Base-by-base conservation (phyloP, 441 rosid species). In the Breynia disticha region DNA sequence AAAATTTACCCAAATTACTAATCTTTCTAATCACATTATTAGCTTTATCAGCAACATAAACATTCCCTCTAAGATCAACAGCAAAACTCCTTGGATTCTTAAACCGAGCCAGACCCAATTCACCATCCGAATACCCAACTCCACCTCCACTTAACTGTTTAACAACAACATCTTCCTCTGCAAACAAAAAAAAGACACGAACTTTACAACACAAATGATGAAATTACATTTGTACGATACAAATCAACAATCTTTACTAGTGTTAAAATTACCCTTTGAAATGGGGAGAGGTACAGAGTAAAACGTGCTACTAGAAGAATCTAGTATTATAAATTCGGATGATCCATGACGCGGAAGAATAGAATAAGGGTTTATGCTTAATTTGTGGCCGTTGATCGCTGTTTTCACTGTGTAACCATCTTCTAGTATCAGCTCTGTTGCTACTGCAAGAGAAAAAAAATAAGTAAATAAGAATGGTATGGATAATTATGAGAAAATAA, bases 341-440 rank as follows among this genome's bases (percentile, higher is more conserved):
- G 79, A 69, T 63, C 76, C 67, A 11, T 72, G 68, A 22, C 57
- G 67, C 32, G 79, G 64, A 47, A 78, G 64, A 50, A 76, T 56
- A 0, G 64, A 48, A 59, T 57, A n/a, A 28, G 84, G 88, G 64
- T 78, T 81, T 18, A 81, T 49, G 9, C 72, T 53, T 21, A 72
- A 65, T 56, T 74, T 66, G 56, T 73, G 71, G 19, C 93, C 88
- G 47, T 79, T 74, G 50, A 84, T 28, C 60, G 74, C 74, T 1
- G 93, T 81, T 13, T 78, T 81, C 16, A 84, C 87, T 0, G 59
- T 67, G 73, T 81, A 84, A 45, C 88, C 88, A 2, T 79, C 82
- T 73, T 81, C 93, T n/a, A 77, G 65, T 61, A 78, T 50, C 13
- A 6, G 51, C 39, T 72, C 56, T 51, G 56, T 68, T 16, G 57